phyloP scores from a whole-genome alignment of 495 filamentous ascomycete genomes.

The Neurospora sp. region DNA sequence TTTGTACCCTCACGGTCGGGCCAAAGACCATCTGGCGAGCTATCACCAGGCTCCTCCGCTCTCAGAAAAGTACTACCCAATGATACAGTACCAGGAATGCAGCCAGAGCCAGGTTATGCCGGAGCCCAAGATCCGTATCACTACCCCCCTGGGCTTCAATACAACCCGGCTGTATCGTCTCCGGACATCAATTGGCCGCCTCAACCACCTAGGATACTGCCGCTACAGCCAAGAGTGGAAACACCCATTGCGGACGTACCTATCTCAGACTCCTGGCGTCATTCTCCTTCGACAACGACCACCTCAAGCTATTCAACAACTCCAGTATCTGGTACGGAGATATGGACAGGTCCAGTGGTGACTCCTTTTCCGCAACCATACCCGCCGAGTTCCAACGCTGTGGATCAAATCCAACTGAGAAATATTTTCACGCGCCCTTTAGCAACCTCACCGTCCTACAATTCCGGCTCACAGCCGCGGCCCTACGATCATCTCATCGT shows the following conservation, averaged over 20 bases:
- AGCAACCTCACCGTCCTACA: not conserved
- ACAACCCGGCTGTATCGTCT: not conserved
- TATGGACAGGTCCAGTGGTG: not conserved
- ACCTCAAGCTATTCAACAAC: not conserved
- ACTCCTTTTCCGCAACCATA: not conserved
- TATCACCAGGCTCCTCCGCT: conserved; percentile 13
- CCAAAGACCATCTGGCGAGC: conserved; percentile 10
- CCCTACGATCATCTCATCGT: not conserved
- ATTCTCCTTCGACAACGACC: not conserved
- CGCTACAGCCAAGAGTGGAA: not conserved
- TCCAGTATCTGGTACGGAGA: not conserved
- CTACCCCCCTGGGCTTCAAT: not conserved
- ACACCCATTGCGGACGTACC: not conserved
- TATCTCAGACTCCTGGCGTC: not conserved
- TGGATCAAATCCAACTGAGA: not conserved
- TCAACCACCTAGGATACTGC: not conserved
- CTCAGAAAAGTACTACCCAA: not conserved
- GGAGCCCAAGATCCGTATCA: conserved; percentile 1
- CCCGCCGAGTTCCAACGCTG: not conserved
- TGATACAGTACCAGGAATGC: not conserved
- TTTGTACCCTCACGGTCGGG: not conserved
- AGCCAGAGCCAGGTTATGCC: not conserved
- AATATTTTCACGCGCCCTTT: not conserved
- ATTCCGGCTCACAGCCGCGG: not conserved
- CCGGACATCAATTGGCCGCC: not conserved